Conservation (phyloP, 106 monocot genomes). For the Dendrobium chrysotoxum region DNA sequence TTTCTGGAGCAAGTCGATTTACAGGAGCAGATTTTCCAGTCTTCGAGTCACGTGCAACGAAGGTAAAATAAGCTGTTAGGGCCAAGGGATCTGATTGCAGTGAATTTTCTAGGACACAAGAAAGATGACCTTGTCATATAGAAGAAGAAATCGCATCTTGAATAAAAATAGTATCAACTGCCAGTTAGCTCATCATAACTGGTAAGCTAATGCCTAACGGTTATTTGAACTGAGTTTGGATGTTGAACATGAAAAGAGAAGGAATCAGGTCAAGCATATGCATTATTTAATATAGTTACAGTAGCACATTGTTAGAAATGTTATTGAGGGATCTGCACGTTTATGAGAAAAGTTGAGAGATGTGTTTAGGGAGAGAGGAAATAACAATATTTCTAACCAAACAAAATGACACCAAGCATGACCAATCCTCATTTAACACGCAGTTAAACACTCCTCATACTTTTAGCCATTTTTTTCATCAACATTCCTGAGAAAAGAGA, state of each 20-base stretch:
- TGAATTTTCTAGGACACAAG: constrained; percentile 30
- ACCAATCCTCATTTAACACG: no score
- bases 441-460: no score
- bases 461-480: no score
- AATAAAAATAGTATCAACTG: not conserved
- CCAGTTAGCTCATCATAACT: not conserved
- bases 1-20: constrained; percentile 76
- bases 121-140: constrained; percentile 2
- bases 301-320: not conserved
- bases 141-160: not conserved
- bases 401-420: no score
- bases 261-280: not conserved
- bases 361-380: no score
- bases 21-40: constrained; percentile 88
- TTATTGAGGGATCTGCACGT: not conserved
- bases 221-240: not conserved
- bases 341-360: not conserved
- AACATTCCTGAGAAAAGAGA: no score
- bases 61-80: constrained; percentile 89
- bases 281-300: not conserved
- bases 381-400: no score
- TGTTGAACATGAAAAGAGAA: not conserved
- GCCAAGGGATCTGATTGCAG: constrained; percentile 41
- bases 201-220: not conserved
- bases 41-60: constrained; percentile 92